Conservation (phyloP, 345 rosid genomes). For the Tarenaya hassleriana region DNA sequence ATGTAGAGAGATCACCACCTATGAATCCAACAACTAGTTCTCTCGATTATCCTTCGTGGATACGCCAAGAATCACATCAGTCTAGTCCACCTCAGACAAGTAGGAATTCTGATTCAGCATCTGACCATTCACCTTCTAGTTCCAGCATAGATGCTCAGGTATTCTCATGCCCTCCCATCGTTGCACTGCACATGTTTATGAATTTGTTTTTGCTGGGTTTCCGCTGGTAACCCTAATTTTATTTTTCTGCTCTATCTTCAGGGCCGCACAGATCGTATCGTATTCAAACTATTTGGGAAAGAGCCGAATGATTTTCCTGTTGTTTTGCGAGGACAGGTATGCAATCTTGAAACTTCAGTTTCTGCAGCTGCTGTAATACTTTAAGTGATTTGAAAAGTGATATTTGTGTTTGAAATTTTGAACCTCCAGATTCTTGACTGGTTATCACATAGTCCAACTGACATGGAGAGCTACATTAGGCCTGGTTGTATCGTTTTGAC, state of each 20-base stretch:
- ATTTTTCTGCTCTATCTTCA: slow-evolving; percentile 27
- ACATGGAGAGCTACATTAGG: slow-evolving; percentile 97
- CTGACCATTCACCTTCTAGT: slow-evolving; percentile 95
- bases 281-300: slow-evolving; percentile 90
- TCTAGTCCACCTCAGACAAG: slow-evolving; percentile 97
- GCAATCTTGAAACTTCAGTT: slow-evolving; percentile 12
- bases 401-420: slow-evolving; percentile 20
- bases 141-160: slow-evolving; percentile 92
- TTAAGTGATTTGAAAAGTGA: slow-evolving; percentile 17
- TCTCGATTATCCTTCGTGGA: slow-evolving; percentile 79
- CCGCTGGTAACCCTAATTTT: slow-evolving; percentile 1
- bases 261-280: slow-evolving; percentile 92
- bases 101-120: slow-evolving; percentile 93
- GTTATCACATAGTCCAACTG: slow-evolving; percentile 94
- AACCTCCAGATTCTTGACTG: slow-evolving; percentile 80
- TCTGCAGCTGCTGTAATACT: slow-evolving; percentile 7
- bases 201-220: slow-evolving; percentile 15
- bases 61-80: slow-evolving; percentile 72
- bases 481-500: slow-evolving; percentile 94
- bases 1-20: slow-evolving; percentile 63
- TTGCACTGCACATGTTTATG: neutral
- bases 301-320: slow-evolving; percentile 89
- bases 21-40: slow-evolving; percentile 55
- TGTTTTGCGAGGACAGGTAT: slow-evolving; percentile 83
- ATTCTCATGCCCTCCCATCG: slow-evolving; percentile 16